Evolutionary conservation across 1,284 basidiomycete genomes (phyloP).

Genomic region (Earliella scabrosa): DNA sequence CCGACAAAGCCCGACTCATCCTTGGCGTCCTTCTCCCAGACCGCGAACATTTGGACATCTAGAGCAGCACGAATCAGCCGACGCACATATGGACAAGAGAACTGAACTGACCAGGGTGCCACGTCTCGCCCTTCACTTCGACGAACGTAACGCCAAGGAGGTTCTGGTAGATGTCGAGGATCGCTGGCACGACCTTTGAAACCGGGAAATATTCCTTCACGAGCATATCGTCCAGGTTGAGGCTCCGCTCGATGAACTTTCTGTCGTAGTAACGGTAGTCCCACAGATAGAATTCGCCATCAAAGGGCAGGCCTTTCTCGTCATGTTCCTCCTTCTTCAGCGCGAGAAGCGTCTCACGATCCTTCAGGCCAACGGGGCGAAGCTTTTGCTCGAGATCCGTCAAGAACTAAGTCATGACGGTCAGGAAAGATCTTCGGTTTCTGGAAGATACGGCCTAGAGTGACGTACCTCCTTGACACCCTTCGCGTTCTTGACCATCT

Average conservation of each 20-base stretch:
- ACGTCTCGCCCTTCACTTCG: conserved; percentile 60
- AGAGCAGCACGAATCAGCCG: background rate
- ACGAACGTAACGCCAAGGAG: conserved; percentile 77
- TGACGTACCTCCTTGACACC: conserved; percentile 54
- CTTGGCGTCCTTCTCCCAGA: conserved; percentile 79
- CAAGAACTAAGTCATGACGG: conserved; percentile 55
- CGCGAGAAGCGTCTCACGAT: conserved; percentile 65
- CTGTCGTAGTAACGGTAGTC: conserved; percentile 69
- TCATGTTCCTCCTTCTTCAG: conserved; percentile 76
- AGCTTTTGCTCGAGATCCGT: conserved; percentile 75
- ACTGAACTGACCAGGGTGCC: conserved; percentile 75
- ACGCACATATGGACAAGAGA: background rate
- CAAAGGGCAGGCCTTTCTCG: conserved; percentile 59
- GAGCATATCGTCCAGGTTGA: conserved; percentile 72
- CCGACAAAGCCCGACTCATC: conserved; percentile 75
- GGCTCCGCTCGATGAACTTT: conserved; percentile 66
- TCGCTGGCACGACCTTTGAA: conserved; percentile 75
- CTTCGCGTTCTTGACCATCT: conserved; percentile 80
- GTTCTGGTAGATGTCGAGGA: conserved; percentile 82
- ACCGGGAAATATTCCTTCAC: conserved; percentile 91
- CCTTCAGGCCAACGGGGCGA: conserved; percentile 71
- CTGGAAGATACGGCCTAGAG: too few relatives aligned
- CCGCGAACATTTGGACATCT: conserved; percentile 82
- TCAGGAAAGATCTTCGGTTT: background rate
- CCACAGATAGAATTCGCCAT: conserved; percentile 63